Evolutionary conservation across 768 basidiomycete species (phyloP), one percentile per base, ranked within the genome.

Genomic region (Pulveroboletus ravenelii): DNA sequence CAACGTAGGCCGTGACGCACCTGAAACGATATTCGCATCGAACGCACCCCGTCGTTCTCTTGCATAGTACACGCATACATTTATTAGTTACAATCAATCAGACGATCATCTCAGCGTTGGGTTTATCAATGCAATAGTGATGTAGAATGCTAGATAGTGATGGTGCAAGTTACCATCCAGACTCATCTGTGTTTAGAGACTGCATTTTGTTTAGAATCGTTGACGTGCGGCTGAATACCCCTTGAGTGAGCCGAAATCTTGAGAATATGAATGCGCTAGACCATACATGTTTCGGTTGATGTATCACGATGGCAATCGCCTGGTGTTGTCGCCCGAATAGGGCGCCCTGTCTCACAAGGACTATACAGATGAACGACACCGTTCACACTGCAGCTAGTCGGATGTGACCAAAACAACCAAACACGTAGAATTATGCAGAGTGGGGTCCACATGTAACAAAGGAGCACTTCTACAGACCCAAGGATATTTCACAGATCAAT

Each of bases 51-150:
- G 13, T 45, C 23, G 50, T 48, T 45, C 41, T 61, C 50, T 50
- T 41, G 48, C 61, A 62, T 56, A 45, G 48, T 35, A 48, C 52
- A 54, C 50, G 10, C 50, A 56, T 41, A 56, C 61, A 62, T 42
- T 52, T 48, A 52, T 56, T 36, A 54, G 37, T 35, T 50, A 49
- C 53, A 56, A 52, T 62, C 60, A 49, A 51, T 48, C 44, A 3
- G 47, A 43, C 32, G 46, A 48, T 49, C 47, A 52, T 59, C 38
- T 50, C 32, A 43, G 23, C 47, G 46, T 61, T 54, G 49, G 55
- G 50, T 59, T 60, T 60, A 46, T 34, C 27, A 32, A 20, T 43
- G 41, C 43, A 41, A 45, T 23, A 6, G 10, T 12, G 13, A 15
- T 39, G 27, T 59, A 54, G 56, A 44, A 47, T 50, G 48, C 51